phyloP scores from a whole-genome alignment of 139 green algal genomes.

The Chlorella sp. region DNA sequence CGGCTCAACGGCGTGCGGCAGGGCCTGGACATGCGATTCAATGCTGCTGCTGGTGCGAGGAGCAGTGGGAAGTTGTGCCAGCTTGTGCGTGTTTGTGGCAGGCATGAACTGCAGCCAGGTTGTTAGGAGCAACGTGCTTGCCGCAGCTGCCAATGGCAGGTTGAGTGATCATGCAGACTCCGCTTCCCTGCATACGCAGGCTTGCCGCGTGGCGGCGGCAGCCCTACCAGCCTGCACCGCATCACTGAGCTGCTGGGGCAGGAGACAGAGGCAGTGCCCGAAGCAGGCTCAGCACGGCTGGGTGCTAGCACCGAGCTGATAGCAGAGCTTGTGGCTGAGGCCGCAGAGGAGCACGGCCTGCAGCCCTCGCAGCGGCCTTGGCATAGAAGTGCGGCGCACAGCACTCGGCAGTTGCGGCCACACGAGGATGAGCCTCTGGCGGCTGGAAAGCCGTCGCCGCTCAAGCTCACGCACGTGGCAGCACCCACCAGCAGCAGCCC shows the following conservation, averaged over 20 bases:
- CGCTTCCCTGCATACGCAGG: slow-evolving; percentile 14
- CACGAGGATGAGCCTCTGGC: background rate
- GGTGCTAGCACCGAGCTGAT: background rate
- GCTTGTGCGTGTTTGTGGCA: background rate
- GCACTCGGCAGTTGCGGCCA: too few relatives aligned
- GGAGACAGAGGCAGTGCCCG: background rate
- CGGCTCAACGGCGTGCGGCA: background rate
- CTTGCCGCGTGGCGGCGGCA: background rate
- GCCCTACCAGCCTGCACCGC: slow-evolving; percentile 6
- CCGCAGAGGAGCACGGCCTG: background rate
- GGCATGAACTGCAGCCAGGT: too few relatives aligned
- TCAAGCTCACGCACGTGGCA: background rate
- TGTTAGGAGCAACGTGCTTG: too few relatives aligned
- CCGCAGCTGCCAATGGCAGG: too few relatives aligned
- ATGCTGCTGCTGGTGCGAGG: background rate
- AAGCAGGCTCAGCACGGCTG: too few relatives aligned
- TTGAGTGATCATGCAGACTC: background rate
- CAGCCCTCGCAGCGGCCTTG: background rate
- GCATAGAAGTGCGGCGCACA: too few relatives aligned
- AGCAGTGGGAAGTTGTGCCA: background rate
- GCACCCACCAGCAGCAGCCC: slow-evolving; percentile 10
- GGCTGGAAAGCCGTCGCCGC: slow-evolving; percentile 13
- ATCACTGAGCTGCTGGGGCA: slow-evolving; percentile 6
- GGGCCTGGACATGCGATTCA: slow-evolving; percentile 11
- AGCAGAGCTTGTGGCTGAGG: slow-evolving; percentile 11